Evolutionary conservation across 148 eudicot genomes (phyloP).

Genomic region (Rhododendron williamsianum): DNA sequence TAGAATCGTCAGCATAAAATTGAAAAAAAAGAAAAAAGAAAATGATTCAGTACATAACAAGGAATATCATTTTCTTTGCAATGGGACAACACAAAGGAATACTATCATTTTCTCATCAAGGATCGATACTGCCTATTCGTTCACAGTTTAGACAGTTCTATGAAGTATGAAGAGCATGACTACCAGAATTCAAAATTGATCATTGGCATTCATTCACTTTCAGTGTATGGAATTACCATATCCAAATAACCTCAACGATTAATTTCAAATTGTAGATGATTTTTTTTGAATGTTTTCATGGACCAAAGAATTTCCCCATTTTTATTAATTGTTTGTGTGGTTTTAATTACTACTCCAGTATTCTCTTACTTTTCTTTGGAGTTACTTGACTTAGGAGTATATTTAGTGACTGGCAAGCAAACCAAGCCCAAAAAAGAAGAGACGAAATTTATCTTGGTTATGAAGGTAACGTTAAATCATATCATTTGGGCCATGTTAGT

Average conservation of each 20-base stretch:
- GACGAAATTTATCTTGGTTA: slow-evolving; percentile 1
- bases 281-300: neutral
- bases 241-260: neutral
- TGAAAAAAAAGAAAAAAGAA: too few species aligned
- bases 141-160: too few species aligned
- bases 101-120: too few species aligned
- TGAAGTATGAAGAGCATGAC: too few species aligned
- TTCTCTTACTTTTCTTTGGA: neutral
- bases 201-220: neutral
- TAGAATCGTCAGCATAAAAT: too few species aligned
- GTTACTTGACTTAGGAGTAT: neutral
- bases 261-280: neutral
- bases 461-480: slow-evolving; percentile 22
- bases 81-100: too few species aligned
- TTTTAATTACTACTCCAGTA: neutral
- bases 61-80: too few species aligned
- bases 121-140: too few species aligned
- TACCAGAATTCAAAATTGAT: neutral
- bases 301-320: neutral
- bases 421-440: neutral
- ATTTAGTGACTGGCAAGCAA: slow-evolving; percentile 20
- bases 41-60: too few species aligned
- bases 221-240: neutral
- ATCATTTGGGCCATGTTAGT: slow-evolving; percentile 1
- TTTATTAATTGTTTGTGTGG: neutral